Evolutionary conservation across 2,329 filamentous ascomycete species (phyloP).

Genomic region (Microsporum canis): DNA sequence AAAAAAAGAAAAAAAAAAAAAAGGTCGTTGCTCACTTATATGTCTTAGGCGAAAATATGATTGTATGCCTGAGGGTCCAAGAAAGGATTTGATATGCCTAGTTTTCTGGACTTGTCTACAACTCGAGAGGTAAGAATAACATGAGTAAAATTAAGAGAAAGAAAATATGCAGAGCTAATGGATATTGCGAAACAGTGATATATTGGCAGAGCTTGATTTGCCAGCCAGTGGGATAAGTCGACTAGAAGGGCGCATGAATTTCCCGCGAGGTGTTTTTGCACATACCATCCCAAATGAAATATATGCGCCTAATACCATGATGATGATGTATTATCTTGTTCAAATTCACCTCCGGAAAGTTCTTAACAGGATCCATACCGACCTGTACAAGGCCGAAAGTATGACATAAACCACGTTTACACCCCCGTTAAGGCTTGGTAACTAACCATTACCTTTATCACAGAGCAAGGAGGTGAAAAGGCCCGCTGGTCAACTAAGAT

Average conservation of each 20-base stretch:
- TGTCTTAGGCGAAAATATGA: constrained; percentile 26
- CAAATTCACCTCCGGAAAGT: constrained; percentile 50
- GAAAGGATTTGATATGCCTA: constrained; percentile 55
- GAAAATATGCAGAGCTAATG: neutral
- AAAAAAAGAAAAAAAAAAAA: neutral
- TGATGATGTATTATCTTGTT: constrained; percentile 49
- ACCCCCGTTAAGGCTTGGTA: neutral
- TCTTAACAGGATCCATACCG: constrained; percentile 45
- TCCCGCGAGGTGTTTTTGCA: constrained; percentile 30
- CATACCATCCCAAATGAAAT: constrained; percentile 25
- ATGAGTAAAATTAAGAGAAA: neutral
- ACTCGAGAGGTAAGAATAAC: constrained; percentile 58
- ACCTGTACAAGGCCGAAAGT: constrained; percentile 40
- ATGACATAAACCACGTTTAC: constrained; percentile 10
- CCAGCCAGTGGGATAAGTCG: constrained; percentile 50
- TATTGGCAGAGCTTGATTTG: constrained; percentile 71
- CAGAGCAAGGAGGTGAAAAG: constrained; percentile 15
- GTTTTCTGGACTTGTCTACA: constrained; percentile 92
- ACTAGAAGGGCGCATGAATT: constrained; percentile 38
- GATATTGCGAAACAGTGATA: constrained; percentile 50
- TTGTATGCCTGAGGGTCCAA: constrained; percentile 20
- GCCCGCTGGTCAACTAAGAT: constrained; percentile 30
- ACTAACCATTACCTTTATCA: neutral
- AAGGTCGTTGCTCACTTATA: neutral
- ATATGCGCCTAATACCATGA: constrained; percentile 27